Evolutionary conservation across 1,139 yeast species (phyloP), one percentile per base, ranked within the genome.

Genomic region (Protomyces inouyei): DNA sequence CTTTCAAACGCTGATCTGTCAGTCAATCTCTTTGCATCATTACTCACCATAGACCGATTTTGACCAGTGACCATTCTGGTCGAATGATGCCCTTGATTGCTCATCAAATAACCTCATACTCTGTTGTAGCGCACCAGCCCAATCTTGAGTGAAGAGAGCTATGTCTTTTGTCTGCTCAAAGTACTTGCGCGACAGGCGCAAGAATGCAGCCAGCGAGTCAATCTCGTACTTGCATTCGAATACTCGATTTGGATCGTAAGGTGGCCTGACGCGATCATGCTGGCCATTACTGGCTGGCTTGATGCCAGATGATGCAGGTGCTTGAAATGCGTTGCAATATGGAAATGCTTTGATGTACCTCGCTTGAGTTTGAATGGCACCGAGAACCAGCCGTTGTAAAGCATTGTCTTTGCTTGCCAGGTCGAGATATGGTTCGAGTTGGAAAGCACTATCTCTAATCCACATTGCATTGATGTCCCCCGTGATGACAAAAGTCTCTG

Each of bases 201-300:
- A 76, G 71, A 89, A 90, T 4, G 95, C 85, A 0, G 96, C 96
- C 63, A 91, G 77, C 1, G 95, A 87, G 74, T 90, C 97, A 66
- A 90, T 79, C 73, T 90, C 97, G 77, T 88, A 90, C 73, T 90
- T 90, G 76, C 97, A 90, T 73, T 90, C 97, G 75, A 89, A 90
- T 0, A 89, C 96, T 32, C 32, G 32, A 28, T 4, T 3, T 1
- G 92, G 87, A 32, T 57, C 48, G 38, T 57, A 57, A 16, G 40
- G 40, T 25, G 61, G 61, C 14, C 21, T 32, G 28, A 57, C 61
- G 12, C 48, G 36, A 18, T 48, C 61, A 16, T 48, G 35, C 25
- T 51, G 54, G 21, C 38, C 46, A 12, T 21, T 18, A n/a, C 38
- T 21, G 5, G 28, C 37, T 4, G 32, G 23, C 32, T 28, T 28